Conservation (phyloP, 208 protist genomes). For the Lotmaria passim region DNA sequence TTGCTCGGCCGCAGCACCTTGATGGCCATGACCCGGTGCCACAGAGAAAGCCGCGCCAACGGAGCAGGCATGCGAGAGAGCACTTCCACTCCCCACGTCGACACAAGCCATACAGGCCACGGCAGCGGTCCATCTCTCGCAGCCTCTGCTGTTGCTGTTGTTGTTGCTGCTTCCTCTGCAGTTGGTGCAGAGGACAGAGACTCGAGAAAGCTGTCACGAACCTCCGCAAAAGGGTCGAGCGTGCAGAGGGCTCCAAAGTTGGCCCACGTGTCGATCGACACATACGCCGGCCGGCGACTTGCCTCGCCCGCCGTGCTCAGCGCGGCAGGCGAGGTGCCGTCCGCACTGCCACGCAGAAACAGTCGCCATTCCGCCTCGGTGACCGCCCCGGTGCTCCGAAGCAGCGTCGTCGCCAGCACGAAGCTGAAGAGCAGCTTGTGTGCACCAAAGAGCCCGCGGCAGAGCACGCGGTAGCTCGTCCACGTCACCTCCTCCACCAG, state of each 20-base stretch:
- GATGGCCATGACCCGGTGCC: slow-evolving; percentile 88
- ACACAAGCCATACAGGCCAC: slow-evolving; percentile 88
- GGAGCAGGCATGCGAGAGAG: slow-evolving; percentile 39
- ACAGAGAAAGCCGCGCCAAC: slow-evolving; percentile 56
- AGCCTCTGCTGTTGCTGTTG: background rate
- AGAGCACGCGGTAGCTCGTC: slow-evolving; percentile 91
- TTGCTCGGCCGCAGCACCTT: slow-evolving; percentile 86
- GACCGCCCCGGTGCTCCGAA: slow-evolving; percentile 58
- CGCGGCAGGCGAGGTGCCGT: slow-evolving; percentile 35
- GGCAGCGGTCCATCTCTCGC: slow-evolving; percentile 32
- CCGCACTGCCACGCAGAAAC: slow-evolving; percentile 82
- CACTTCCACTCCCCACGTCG: slow-evolving; percentile 78
- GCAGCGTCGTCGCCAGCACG: slow-evolving; percentile 85
- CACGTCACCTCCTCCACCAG: slow-evolving; percentile 82
- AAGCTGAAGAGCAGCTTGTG: slow-evolving; percentile 96
- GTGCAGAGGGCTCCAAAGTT: slow-evolving; percentile 89
- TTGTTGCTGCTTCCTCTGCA: background rate
- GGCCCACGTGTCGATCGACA: slow-evolving; percentile 92
- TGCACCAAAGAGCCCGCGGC: slow-evolving; percentile 94
- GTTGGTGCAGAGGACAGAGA: background rate
- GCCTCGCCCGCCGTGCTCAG: slow-evolving; percentile 26
- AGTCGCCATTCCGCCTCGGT: slow-evolving; percentile 85
- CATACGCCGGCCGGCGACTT: slow-evolving; percentile 72
- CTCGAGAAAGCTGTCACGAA: slow-evolving; percentile 80
- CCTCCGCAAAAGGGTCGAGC: slow-evolving; percentile 75